phyloP scores from a whole-genome alignment of 768 basidiomycete genomes.

The Hydnum rufescens region DNA sequence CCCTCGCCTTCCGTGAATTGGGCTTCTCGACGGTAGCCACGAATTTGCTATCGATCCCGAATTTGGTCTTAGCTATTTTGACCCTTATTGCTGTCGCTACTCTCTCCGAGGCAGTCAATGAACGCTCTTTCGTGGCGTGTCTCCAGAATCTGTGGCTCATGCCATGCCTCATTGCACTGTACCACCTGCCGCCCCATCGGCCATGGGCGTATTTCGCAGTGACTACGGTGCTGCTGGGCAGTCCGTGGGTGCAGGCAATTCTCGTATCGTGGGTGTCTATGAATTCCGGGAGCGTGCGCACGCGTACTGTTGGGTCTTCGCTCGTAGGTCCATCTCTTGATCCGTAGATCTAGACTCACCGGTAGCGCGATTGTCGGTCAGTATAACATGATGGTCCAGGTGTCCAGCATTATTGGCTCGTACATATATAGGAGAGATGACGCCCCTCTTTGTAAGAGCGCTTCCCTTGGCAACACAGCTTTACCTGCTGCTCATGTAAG shows the following conservation, averaged over 20 bases:
- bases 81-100: conserved; percentile 21
- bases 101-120: conserved; percentile 35
- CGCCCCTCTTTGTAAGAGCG: conserved; percentile 21
- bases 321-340: conserved; percentile 13
- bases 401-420: conserved; percentile 25
- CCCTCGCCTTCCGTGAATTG: too few relatives aligned
- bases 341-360: not conserved
- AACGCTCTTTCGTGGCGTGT: conserved; percentile 32
- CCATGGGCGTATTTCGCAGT: conserved; percentile 1
- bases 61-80: conserved; percentile 29
- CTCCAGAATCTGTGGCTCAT: conserved; percentile 42
- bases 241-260: conserved; percentile 6
- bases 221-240: conserved; percentile 8
- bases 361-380: too few relatives aligned
- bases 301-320: conserved; percentile 26
- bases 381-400: not conserved
- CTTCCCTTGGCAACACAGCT: too few relatives aligned
- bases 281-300: conserved; percentile 41
- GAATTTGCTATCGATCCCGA: conserved; percentile 43
- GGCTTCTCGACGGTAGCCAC: conserved; percentile 44
- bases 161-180: conserved; percentile 36
- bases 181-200: conserved; percentile 14
- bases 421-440: conserved; percentile 38
- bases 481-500: too few relatives aligned
- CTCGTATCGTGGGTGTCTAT: conserved; percentile 35